Evolutionary conservation across 2,329 filamentous ascomycete species (phyloP).

Genomic region (Phoma sp.): DNA sequence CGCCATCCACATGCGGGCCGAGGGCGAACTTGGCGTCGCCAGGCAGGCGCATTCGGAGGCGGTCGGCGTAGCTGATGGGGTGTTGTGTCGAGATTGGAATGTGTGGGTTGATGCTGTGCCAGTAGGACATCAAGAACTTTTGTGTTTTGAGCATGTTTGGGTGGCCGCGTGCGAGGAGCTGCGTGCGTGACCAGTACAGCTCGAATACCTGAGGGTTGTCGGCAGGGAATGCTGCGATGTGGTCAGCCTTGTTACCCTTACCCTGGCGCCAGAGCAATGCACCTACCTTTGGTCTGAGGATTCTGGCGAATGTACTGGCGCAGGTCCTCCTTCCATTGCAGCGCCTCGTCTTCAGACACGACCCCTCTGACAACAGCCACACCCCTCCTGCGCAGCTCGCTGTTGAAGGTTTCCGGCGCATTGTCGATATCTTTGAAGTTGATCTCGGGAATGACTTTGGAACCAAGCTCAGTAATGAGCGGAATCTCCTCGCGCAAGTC

Average conservation of each 20-base stretch:
- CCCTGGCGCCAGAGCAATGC: no score
- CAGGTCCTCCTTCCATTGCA: slow-evolving; percentile 53
- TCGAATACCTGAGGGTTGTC: slow-evolving; percentile 59
- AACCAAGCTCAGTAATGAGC: slow-evolving; percentile 50
- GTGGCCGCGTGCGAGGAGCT: slow-evolving; percentile 55
- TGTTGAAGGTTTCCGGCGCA: slow-evolving; percentile 61
- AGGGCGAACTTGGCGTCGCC: slow-evolving; percentile 59
- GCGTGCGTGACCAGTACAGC: slow-evolving; percentile 57
- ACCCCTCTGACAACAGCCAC: slow-evolving; percentile 57
- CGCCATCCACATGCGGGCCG: slow-evolving; percentile 64
- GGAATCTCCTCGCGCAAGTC: slow-evolving; percentile 54
- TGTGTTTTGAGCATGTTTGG: slow-evolving; percentile 55
- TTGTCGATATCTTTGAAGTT: slow-evolving; percentile 54
- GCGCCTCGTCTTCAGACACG: slow-evolving; percentile 51
- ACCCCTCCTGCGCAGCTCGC: slow-evolving; percentile 63
- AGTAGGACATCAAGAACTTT: slow-evolving; percentile 56
- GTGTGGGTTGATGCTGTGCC: slow-evolving; percentile 53
- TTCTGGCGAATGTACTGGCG: slow-evolving; percentile 54
- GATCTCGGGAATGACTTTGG: slow-evolving; percentile 54
- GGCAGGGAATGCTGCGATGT: slow-evolving; percentile 51
- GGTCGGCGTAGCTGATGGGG: slow-evolving; percentile 57
- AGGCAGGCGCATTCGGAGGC: slow-evolving; percentile 61
- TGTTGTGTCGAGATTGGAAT: slow-evolving; percentile 53
- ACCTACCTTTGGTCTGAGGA: slow-evolving; percentile 50
- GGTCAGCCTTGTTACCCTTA: slow-evolving; percentile 11